These are phyloP conservation scores for Pseudophaeomoniella oleicola DNA, from an alignment of 2,329 filamentous ascomycete genomes.

Conservation along the genomic window DNA sequence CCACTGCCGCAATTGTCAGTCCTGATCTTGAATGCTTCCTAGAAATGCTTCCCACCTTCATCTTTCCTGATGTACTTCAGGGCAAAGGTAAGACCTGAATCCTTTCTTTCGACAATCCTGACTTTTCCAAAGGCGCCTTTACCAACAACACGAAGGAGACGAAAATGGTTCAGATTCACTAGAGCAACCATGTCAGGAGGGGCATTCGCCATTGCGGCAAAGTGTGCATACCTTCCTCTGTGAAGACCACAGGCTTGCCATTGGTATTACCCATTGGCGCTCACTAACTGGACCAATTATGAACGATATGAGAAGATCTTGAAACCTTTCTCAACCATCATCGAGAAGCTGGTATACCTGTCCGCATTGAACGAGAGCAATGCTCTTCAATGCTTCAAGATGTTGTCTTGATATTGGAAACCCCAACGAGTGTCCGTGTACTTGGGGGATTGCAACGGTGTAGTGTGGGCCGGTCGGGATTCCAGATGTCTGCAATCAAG, in stretches of 20 bases:
- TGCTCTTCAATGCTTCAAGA: no score
- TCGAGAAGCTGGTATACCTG: no score
- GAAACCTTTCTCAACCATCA: neutral
- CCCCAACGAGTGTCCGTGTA: no score
- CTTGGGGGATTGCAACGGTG: no score
- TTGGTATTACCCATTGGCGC: slow-evolving; percentile 77
- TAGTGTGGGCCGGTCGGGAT: no score
- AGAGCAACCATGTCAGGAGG: slow-evolving; percentile 5
- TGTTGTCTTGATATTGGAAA: no score
- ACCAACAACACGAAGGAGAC: slow-evolving; percentile 83
- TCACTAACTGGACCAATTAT: neutral
- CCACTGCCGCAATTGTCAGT: slow-evolving; percentile 46
- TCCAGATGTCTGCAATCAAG: no score
- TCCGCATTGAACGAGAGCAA: no score
- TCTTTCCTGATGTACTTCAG: slow-evolving; percentile 98
- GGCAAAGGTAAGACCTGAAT: slow-evolving; percentile 84
- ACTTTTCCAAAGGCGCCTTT: slow-evolving; percentile 98
- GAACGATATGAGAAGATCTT: no score
- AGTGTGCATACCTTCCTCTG: slow-evolving; percentile 65
- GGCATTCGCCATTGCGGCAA: neutral
- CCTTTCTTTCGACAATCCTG: slow-evolving; percentile 93
- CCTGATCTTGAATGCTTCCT: no score
- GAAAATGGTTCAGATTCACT: slow-evolving; percentile 98
- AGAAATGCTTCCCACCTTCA: no score
- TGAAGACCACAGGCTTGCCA: slow-evolving; percentile 83